phyloP scores from a whole-genome alignment of 371 early-diverging fungal genomes.

The Mortierella sp. region DNA sequence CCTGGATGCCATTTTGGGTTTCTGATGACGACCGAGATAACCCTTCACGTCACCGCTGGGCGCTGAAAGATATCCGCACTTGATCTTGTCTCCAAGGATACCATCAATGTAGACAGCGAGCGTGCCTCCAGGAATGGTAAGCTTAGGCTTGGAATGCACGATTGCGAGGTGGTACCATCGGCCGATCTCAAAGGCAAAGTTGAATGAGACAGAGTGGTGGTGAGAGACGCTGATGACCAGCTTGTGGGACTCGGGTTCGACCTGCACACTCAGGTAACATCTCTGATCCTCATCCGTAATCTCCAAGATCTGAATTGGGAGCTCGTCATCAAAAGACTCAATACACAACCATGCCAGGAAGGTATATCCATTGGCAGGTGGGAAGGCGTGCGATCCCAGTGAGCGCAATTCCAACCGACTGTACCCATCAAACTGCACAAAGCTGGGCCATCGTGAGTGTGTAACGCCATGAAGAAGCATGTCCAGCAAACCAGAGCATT shows the following conservation, averaged over 20 bases:
- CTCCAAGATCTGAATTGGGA: slow-evolving; percentile 61
- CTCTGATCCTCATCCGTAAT: slow-evolving; percentile 63
- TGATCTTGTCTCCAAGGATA: slow-evolving; percentile 62
- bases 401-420: slow-evolving; percentile 59
- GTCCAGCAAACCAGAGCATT: slow-evolving; percentile 60
- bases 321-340: slow-evolving; percentile 63
- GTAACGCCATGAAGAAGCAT: slow-evolving; percentile 68
- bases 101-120: slow-evolving; percentile 76
- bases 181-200: slow-evolving; percentile 66
- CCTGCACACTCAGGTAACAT: slow-evolving; percentile 55
- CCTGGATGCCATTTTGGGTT: slow-evolving; percentile 31
- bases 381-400: slow-evolving; percentile 57
- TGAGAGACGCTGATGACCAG: slow-evolving; percentile 63
- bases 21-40: slow-evolving; percentile 59
- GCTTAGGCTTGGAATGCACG: slow-evolving; percentile 72
- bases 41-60: slow-evolving; percentile 54
- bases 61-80: slow-evolving; percentile 69
- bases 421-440: slow-evolving; percentile 69
- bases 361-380: slow-evolving; percentile 71
- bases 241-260: slow-evolving; percentile 63
- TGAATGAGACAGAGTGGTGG: slow-evolving; percentile 63
- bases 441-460: slow-evolving; percentile 73
- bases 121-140: slow-evolving; percentile 63
- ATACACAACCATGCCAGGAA: slow-evolving; percentile 75
- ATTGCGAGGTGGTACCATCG: slow-evolving; percentile 79